phyloP scores from a whole-genome alignment of 345 rosid genomes.

The Moricandia arvensis region DNA sequence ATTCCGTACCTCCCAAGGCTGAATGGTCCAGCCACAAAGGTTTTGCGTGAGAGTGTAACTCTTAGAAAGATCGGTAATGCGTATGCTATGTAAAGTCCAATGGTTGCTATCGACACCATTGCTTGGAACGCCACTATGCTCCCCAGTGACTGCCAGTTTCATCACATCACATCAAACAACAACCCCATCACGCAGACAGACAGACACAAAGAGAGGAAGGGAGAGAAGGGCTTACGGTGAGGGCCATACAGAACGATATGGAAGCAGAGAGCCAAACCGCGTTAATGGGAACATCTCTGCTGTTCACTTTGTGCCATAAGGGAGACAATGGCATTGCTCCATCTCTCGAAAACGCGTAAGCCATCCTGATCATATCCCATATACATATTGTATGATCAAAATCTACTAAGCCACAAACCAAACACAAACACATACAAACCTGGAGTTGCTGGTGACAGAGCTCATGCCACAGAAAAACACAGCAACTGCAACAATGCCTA shows the following conservation, averaged over 20 bases:
- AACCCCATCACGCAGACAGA: slow-evolving; percentile 5
- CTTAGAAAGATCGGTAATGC: slow-evolving; percentile 80
- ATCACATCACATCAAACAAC: slow-evolving; percentile 12
- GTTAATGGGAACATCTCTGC: slow-evolving; percentile 75
- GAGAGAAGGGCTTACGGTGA: slow-evolving; percentile 56
- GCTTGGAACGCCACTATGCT: slow-evolving; percentile 90
- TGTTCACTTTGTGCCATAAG: slow-evolving; percentile 87
- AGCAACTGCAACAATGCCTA: slow-evolving; percentile 81
- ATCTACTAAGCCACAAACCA: neutral
- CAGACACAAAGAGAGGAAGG: neutral
- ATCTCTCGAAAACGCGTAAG: slow-evolving; percentile 96
- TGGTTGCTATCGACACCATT: slow-evolving; percentile 95
- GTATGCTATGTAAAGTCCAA: slow-evolving; percentile 92
- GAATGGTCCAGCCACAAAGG: slow-evolving; percentile 79
- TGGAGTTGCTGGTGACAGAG: slow-evolving; percentile 91
- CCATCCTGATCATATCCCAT: slow-evolving; percentile 63
- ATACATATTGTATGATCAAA: slow-evolving; percentile 3
- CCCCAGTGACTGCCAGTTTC: slow-evolving; percentile 69
- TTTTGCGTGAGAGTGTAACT: slow-evolving; percentile 77
- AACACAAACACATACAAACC: slow-evolving; percentile 39
- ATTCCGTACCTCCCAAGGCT: slow-evolving; percentile 67
- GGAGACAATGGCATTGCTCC: slow-evolving; percentile 91
- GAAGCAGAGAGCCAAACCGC: slow-evolving; percentile 84
- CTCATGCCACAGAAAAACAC: slow-evolving; percentile 99
- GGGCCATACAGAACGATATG: slow-evolving; percentile 90